Percentiles rank a stretch among this genome's conserved stretches.
Conservation (phyloP, 75 land plant species). For the Selaginella tamariscina region DNA sequence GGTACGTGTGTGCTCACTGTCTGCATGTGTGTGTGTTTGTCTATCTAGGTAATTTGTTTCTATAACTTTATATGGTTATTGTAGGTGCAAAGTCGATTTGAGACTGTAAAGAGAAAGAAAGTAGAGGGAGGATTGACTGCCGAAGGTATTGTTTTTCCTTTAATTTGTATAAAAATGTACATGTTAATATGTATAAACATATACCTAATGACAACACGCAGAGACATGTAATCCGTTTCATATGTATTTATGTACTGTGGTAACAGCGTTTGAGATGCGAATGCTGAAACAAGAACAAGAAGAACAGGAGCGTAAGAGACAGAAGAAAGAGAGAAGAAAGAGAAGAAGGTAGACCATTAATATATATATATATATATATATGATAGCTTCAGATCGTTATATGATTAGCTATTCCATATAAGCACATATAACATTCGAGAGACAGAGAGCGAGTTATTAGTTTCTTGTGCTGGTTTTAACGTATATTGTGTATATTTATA, state of each 20-base stretch:
- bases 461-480: not conserved
- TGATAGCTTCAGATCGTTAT: not conserved
- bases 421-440: not conserved
- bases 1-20: slow-evolving; percentile 21
- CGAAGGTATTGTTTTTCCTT: slow-evolving; percentile 43
- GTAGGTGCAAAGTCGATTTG: slow-evolving; percentile 82
- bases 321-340: slow-evolving; percentile 82
- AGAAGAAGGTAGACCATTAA: slow-evolving; percentile 53
- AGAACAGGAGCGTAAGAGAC: slow-evolving; percentile 79
- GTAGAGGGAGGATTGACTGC: slow-evolving; percentile 52
- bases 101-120: slow-evolving; percentile 66
- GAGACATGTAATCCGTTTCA: not conserved
- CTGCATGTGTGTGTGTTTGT: not conserved
- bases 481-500: not conserved
- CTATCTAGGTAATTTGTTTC: not conserved
- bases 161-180: not conserved
- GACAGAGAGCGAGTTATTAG: not conserved
- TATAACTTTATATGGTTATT: not conserved
- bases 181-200: not conserved
- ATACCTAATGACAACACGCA: not conserved
- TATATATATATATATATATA: not conserved
- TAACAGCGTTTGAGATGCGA: slow-evolving; percentile 67
- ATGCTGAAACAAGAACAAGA: slow-evolving; percentile 77
- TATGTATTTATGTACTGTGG: not conserved
- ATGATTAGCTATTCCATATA: too few species aligned